phyloP scores from a whole-genome alignment of 208 protist genomes.

The Lotmaria passim region DNA sequence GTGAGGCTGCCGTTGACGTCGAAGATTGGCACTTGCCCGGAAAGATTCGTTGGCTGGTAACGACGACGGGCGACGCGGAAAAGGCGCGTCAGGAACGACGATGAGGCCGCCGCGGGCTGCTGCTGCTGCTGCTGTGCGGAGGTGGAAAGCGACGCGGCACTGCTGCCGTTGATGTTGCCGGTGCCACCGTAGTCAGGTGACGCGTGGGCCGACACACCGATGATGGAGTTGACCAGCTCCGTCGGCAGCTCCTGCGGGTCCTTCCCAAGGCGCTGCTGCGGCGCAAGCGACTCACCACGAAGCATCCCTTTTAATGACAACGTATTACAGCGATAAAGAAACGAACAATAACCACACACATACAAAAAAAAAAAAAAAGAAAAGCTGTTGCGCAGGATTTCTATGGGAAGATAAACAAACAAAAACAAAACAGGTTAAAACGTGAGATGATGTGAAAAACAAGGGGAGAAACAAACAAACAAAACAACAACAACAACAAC shows the following conservation, averaged over 20 bases:
- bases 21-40: conserved; percentile 64
- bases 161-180: conserved; percentile 1
- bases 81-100: conserved; percentile 10
- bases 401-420: no score
- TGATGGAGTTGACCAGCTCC: conserved; percentile 38
- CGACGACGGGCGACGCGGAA: conserved; percentile 13
- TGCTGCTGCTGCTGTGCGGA: not conserved
- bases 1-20: conserved; percentile 70
- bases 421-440: no score
- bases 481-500: no score
- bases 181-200: conserved; percentile 25
- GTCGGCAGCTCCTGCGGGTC: conserved; percentile 37
- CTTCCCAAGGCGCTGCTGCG: conserved; percentile 30
- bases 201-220: conserved; percentile 13
- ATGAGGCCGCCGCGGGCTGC: not conserved
- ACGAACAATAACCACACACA: not conserved
- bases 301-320: conserved; percentile 29
- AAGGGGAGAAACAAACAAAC: no score
- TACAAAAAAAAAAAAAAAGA: not conserved
- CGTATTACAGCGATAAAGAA: not conserved
- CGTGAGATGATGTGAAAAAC: no score
- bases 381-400: not conserved
- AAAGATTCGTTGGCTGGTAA: not conserved
- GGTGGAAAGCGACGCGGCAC: conserved; percentile 13
- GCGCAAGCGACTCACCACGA: conserved; percentile 49